Conservation (phyloP, 176 grass and related monocot genomes). For the Luzula sylvatica region DNA sequence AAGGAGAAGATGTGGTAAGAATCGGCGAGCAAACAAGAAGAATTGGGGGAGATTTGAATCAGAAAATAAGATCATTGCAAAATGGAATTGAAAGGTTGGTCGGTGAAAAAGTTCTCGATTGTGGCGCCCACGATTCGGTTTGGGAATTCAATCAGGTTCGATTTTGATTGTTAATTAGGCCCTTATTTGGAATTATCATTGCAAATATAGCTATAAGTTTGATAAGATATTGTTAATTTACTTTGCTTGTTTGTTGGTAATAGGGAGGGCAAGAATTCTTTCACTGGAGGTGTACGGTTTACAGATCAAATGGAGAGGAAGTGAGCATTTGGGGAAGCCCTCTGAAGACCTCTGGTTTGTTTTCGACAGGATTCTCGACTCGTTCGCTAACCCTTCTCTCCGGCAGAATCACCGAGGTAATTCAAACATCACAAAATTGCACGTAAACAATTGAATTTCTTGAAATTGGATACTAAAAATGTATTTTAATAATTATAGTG, state of each 20-base stretch:
- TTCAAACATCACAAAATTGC: background rate
- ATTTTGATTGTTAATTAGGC: too few relatives aligned
- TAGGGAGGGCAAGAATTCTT: slow-evolving; percentile 54
- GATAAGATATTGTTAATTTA: background rate
- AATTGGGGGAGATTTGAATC: slow-evolving; percentile 22
- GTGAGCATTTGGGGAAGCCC: slow-evolving; percentile 84
- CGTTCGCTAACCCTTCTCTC: slow-evolving; percentile 59
- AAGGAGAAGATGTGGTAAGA: slow-evolving; percentile 23
- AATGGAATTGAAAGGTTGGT: slow-evolving; percentile 22
- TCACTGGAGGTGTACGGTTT: slow-evolving; percentile 75
- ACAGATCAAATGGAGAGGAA: slow-evolving; percentile 65
- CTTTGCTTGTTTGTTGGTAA: background rate
- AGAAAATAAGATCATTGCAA: slow-evolving; percentile 33
- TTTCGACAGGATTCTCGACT: slow-evolving; percentile 30
- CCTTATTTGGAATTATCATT: background rate
- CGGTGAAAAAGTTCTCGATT: slow-evolving; percentile 32
- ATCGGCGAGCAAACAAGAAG: slow-evolving; percentile 31
- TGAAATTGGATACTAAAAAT: too few relatives aligned
- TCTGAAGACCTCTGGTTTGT: slow-evolving; percentile 48
- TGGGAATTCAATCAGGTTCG: slow-evolving; percentile 69
- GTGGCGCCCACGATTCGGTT: slow-evolving; percentile 40
- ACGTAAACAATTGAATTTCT: too few relatives aligned
- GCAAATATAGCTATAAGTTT: background rate
- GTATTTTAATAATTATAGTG: slow-evolving; percentile 38
- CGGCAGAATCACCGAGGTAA: slow-evolving; percentile 77